A percentile compares a stretch with the other conserved stretches of the same genome.
Evolutionary conservation across 148 eudicot species (phyloP).

Genomic region (Rhododendron vialii): DNA sequence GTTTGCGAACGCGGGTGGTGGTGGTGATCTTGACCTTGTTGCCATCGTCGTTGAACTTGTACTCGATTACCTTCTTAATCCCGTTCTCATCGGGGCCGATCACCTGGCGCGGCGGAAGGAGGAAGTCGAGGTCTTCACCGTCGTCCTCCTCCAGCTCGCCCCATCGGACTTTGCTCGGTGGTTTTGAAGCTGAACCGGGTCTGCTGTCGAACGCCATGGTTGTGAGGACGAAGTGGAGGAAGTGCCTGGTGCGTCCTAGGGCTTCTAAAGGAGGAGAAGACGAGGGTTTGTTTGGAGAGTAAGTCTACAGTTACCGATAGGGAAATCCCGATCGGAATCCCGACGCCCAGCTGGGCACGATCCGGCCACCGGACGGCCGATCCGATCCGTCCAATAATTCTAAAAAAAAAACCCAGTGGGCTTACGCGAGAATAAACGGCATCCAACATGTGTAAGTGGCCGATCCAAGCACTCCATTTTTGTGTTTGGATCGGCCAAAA

Average conservation of each 20-base stretch:
- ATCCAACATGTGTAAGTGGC: too few species aligned
- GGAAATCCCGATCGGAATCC: too few species aligned
- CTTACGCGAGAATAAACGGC: too few species aligned
- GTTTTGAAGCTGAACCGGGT: not conserved
- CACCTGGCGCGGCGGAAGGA: conserved; percentile 61
- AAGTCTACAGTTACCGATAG: too few species aligned
- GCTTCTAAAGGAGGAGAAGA: not conserved
- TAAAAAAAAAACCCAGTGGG: too few species aligned
- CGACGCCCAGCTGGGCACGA: too few species aligned
- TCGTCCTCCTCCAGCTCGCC: conserved; percentile 68
- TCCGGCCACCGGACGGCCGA: too few species aligned
- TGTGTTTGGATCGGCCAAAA: too few species aligned
- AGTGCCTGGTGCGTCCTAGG: too few species aligned
- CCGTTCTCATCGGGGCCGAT: conserved; percentile 73
- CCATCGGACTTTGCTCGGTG: conserved; percentile 47
- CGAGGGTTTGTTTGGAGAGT: too few species aligned
- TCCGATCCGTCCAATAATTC: too few species aligned
- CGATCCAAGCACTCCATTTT: too few species aligned
- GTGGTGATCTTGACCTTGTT: conserved; percentile 70
- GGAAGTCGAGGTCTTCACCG: conserved; percentile 45
- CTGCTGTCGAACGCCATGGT: not conserved
- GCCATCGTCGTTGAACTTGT: conserved; percentile 65
- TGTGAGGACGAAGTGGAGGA: not conserved
- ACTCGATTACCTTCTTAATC: conserved; percentile 58
- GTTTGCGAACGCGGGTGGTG: conserved; percentile 58